phyloP scores from a whole-genome alignment of 148 eudicot species.

The Chenopodium album region DNA sequence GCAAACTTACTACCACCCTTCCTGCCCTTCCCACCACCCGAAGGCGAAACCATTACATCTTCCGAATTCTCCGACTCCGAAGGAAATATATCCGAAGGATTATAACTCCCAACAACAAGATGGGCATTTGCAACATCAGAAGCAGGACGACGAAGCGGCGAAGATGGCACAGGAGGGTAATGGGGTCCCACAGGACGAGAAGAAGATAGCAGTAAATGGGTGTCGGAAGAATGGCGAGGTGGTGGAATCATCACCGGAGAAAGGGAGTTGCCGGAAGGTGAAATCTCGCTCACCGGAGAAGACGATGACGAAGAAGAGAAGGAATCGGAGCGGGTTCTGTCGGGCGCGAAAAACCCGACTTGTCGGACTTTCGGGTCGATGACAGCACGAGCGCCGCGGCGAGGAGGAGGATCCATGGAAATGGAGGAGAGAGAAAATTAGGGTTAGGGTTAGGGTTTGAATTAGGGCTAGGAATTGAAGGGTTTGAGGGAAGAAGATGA shows the following conservation, averaged over 20 bases:
- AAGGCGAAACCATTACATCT: constrained; percentile 28
- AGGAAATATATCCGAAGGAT: constrained; percentile 51
- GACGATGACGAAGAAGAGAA: constrained; percentile 33
- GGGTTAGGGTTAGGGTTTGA: constrained; percentile 40
- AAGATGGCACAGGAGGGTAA: constrained; percentile 24
- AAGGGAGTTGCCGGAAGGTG: constrained; percentile 54
- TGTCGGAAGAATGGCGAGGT: constrained; percentile 64
- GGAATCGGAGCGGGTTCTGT: constrained; percentile 50
- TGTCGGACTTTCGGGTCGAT: constrained; percentile 88
- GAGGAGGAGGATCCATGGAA: constrained; percentile 73
- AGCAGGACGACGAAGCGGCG: constrained; percentile 32
- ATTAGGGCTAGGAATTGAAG: constrained; percentile 16
- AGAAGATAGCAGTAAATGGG: constrained; percentile 25
- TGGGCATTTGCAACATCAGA: constrained; percentile 24
- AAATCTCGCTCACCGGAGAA: constrained; percentile 36
- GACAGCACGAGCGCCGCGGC: constrained; percentile 59
- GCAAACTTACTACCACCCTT: constrained; percentile 51
- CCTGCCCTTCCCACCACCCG: constrained; percentile 17
- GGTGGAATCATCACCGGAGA: constrained; percentile 97
- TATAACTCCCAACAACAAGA: constrained; percentile 63
- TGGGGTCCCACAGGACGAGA: constrained; percentile 25
- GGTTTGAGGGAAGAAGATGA: background rate
- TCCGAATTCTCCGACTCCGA: constrained; percentile 34
- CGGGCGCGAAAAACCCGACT: constrained; percentile 82
- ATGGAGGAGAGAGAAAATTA: background rate